A percentile compares a stretch with the other conserved stretches of the same genome.
Conservation (phyloP, 805 yeast species). For the Wickerhamomyces bisporus region DNA sequence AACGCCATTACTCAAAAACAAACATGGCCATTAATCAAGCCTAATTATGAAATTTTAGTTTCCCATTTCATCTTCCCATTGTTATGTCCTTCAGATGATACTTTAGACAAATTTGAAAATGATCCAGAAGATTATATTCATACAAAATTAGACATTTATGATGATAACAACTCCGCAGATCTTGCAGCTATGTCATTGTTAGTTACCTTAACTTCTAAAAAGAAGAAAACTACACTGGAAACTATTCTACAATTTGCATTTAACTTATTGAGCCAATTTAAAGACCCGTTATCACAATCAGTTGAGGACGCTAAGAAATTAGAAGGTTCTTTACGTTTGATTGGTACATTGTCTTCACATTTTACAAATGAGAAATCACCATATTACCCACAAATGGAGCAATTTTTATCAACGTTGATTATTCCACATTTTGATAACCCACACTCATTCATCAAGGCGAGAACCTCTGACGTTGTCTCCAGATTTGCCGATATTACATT, state of each 20-base stretch:
- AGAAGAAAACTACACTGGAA: slow-evolving; percentile 54
- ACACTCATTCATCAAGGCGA: slow-evolving; percentile 65
- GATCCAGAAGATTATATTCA: slow-evolving; percentile 90
- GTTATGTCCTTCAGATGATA: slow-evolving; percentile 62
- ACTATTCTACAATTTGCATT: slow-evolving; percentile 59
- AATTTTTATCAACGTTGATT: slow-evolving; percentile 55
- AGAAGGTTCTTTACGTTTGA: slow-evolving; percentile 75
- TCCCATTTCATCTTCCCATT: slow-evolving; percentile 72
- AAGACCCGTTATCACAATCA: slow-evolving; percentile 26
- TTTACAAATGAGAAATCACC: slow-evolving; percentile 52
- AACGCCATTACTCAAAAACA: slow-evolving; percentile 51
- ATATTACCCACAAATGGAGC: slow-evolving; percentile 59
- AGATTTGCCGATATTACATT: slow-evolving; percentile 62
- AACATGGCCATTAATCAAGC: slow-evolving; percentile 64
- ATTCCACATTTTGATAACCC: slow-evolving; percentile 66
- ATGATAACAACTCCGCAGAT: slow-evolving; percentile 66
- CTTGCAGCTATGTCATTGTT: slow-evolving; percentile 73
- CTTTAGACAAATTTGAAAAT: slow-evolving; percentile 69
- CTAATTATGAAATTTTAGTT: slow-evolving; percentile 59
- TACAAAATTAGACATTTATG: slow-evolving; percentile 56
- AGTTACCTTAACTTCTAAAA: slow-evolving; percentile 63
- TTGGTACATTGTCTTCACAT: slow-evolving; percentile 66
- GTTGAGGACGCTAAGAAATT: slow-evolving; percentile 56
- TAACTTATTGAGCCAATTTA: slow-evolving; percentile 34
- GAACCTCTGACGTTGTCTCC: slow-evolving; percentile 62